Evolutionary conservation across 2,329 filamentous ascomycete genomes (phyloP).

Genomic region (Microsporum audouinii): DNA sequence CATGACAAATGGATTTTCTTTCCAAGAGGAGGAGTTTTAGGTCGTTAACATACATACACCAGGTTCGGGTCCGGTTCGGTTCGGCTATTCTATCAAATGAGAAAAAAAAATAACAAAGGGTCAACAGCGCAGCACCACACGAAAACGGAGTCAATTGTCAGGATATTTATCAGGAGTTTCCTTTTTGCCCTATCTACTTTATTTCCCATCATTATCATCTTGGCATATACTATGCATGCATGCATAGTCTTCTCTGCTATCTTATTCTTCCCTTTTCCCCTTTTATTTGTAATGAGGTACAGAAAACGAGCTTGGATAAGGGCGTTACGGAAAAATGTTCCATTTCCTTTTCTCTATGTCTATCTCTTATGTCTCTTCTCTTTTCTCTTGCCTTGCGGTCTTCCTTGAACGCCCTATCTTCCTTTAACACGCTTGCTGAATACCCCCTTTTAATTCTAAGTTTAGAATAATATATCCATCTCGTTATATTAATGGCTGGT

Average conservation of each 20-base stretch:
- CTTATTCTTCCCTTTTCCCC: neutral
- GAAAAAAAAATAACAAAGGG: neutral
- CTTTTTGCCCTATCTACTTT: neutral
- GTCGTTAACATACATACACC: neutral
- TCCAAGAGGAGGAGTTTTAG: conserved; percentile 1
- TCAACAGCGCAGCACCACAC: conserved; percentile 5
- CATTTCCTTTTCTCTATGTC: neutral
- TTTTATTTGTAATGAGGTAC: neutral
- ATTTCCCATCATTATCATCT: neutral
- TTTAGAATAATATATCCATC: neutral
- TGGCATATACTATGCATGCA: neutral
- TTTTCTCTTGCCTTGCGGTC: neutral
- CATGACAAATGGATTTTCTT: neutral
- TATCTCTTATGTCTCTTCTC: neutral
- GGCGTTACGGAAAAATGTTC: neutral
- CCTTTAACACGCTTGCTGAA: neutral
- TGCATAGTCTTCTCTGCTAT: neutral
- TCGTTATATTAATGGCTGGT: neutral
- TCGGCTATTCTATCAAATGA: neutral
- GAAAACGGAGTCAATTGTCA: conserved; percentile 2
- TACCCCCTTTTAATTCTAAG: neutral
- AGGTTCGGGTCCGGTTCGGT: neutral
- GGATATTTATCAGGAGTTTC: neutral
- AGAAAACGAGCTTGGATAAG: neutral
- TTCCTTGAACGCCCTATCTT: neutral